Evolutionary conservation across 1,284 basidiomycete genomes (phyloP), one percentile per base, ranked within the genome.

Genomic region (Papiliotrema flavescens): DNA sequence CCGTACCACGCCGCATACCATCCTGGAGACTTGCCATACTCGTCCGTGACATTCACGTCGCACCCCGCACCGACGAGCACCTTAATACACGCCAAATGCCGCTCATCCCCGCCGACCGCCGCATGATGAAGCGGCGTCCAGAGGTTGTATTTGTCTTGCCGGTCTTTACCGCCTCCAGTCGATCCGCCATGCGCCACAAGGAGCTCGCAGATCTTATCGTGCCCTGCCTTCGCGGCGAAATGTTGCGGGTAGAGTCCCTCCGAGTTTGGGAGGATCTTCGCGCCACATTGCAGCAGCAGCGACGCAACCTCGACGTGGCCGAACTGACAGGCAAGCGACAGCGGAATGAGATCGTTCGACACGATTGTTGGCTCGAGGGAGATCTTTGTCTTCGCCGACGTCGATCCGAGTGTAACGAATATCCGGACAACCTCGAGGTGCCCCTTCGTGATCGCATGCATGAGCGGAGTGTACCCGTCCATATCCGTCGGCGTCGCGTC

Each of bases 1-100:
- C 96, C 96, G 67, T 92, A 91, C 95, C 96, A 99, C 3, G 92
- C 93, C 0, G 96, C 94, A 69, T 98, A 98, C 78, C 97, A 94
- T 41, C 93, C 83, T 15, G 95, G 85, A 46, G 84, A 83, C 67
- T 90, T 88, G 22, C 86, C 87, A 54, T 90, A 83, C 75, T 99
- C 96, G 75, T 98, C 96, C 40, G 81, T 78, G 22, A 83, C 81
- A 65, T 85, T 82, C 34, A 89, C 84, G 51, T 88, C 83, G 59
- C 86, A 85, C 2, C 90, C 88, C 6, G 88, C 87, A 35, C 85
- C 82, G 11, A 98, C 81, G 28, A 98, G 80, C 34, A 90, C 82
- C 44, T 80, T 78, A 48, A 98, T 83, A 70, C 90, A 96, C 11
- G 81, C 81, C 24, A 82, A 77, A 65, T 88, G 89, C 24, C 65